A percentile compares a stretch with the other conserved stretches of the same genome.
phyloP scores from a whole-genome alignment of 2,329 filamentous ascomycete species.

The Zasmidium cellare region DNA sequence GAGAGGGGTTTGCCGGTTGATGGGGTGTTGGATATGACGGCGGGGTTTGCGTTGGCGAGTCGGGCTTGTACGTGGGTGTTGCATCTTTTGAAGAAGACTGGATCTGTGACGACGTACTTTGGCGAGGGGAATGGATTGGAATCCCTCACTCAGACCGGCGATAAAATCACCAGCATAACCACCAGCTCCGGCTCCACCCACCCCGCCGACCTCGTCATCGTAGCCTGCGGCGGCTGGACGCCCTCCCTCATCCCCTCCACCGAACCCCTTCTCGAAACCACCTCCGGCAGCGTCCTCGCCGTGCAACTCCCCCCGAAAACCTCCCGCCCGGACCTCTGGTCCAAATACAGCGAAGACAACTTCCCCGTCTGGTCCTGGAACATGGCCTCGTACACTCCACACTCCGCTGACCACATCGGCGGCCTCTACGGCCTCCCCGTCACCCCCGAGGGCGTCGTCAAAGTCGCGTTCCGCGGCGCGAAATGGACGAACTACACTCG shows the following conservation, averaged over 20 bases:
- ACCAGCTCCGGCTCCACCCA: slow-evolving; percentile 47
- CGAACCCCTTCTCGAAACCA: slow-evolving; percentile 46
- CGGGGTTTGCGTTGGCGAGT: slow-evolving; percentile 21
- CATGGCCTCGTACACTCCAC: slow-evolving; percentile 13
- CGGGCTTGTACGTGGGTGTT: slow-evolving; percentile 21
- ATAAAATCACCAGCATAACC: slow-evolving; percentile 14
- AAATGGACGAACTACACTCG: slow-evolving; percentile 29
- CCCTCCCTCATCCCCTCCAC: slow-evolving; percentile 44
- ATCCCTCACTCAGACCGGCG: slow-evolving; percentile 12
- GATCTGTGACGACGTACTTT: slow-evolving; percentile 17
- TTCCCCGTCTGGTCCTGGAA: slow-evolving; percentile 48
- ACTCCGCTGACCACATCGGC: slow-evolving; percentile 9
- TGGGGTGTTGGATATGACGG: slow-evolving; percentile 22
- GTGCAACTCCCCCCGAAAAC: slow-evolving; percentile 44
- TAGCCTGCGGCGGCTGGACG: slow-evolving; percentile 33
- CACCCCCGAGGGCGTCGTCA: slow-evolving; percentile 26
- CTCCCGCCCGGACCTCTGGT: slow-evolving; percentile 38
- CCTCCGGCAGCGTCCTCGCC: slow-evolving; percentile 48
- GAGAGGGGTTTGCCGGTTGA: slow-evolving; percentile 11
- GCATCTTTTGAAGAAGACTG: slow-evolving; percentile 11
- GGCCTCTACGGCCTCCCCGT: slow-evolving; percentile 27
- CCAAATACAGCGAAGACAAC: slow-evolving; percentile 42
- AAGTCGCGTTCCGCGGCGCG: slow-evolving; percentile 29
- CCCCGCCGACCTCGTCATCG: slow-evolving; percentile 26
- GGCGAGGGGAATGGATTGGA: slow-evolving; percentile 13